Base-by-base conservation (phyloP, 345 rosid species). In the Pistacia atlantica region DNA sequence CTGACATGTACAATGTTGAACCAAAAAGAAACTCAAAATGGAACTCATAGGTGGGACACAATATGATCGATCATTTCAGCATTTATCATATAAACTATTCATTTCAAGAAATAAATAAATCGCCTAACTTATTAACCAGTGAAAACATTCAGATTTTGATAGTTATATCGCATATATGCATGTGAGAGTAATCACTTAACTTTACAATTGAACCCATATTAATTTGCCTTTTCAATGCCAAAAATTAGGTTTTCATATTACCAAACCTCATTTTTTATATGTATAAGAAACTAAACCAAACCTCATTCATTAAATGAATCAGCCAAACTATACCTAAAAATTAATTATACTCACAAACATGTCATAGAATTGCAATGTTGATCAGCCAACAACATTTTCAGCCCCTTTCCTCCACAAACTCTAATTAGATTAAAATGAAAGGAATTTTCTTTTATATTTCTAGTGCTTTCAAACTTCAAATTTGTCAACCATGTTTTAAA, bases 101-200 rank as follows among this genome's bases (percentile, higher is more conserved):
- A 22, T 13, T 48, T 28, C 38, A 22, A 7, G 56, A 42, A 58
- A 45, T n/a, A 69, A 22, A 33, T 56, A 3, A 12, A 71, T n/a
- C 18, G 20, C 74, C 54, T 54, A 33, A 54, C 4, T 16, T 4
- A 18, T 8, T 14, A 33, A 58, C 20, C 16, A 37, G 10, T 37
- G 74, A 56, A 71, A 25, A 71, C 56, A 35, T 56, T 71, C n/a
- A 71, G 16, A 71, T 37, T 35, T 37, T 56, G 31, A 38, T 18
- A 5, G 51, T n/a, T 51, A 10, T 4, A 20, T 5, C 28, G 18
- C 33, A 70, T 16, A 14, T 11, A 20, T 35, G 62, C 46, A 56
- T 11, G 18, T 14, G 11, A 33, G 8, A 54, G 18, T 55, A 54
- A 33, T 5, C 49, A 54, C 11, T 54, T 52, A 17, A 52, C 13